These are phyloP conservation scores for Melastoma candidum DNA, from an alignment of 441 rosid genomes.

Conservation along the genomic window DNA sequence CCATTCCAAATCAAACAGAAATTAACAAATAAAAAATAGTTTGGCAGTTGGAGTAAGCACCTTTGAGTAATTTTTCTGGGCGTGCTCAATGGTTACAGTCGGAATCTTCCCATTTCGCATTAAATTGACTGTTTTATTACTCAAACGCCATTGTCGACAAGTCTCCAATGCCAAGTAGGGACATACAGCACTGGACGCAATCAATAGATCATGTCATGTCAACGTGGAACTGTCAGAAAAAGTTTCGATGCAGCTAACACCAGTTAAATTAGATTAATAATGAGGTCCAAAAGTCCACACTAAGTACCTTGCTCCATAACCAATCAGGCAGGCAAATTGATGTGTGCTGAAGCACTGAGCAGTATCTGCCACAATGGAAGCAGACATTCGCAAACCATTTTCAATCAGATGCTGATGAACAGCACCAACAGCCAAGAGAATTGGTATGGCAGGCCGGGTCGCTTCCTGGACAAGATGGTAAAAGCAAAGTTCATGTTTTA, in stretches of 20 bases:
- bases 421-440: slow-evolving; percentile 96
- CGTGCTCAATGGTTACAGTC: slow-evolving; percentile 96
- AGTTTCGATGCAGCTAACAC: not conserved
- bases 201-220: slow-evolving; percentile 3
- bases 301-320: slow-evolving; percentile 92
- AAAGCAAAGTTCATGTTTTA: slow-evolving; percentile 6
- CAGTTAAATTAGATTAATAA: slow-evolving; percentile 1
- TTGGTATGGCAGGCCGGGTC: slow-evolving; percentile 83
- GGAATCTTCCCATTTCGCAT: slow-evolving; percentile 99
- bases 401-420: slow-evolving; percentile 99
- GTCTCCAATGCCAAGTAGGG: slow-evolving; percentile 97
- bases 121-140: slow-evolving; percentile 80
- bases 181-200: slow-evolving; percentile 70
- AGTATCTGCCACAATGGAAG: slow-evolving; percentile 91
- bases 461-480: slow-evolving; percentile 52
- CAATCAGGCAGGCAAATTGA: slow-evolving; percentile 97
- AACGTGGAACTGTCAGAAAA: not conserved
- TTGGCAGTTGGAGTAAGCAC: slow-evolving; percentile 25
- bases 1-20: not conserved
- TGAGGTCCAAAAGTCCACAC: slow-evolving; percentile 11
- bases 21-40: not conserved
- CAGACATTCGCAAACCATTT: slow-evolving; percentile 91
- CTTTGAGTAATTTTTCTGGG: slow-evolving; percentile 87
- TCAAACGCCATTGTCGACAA: slow-evolving; percentile 97
- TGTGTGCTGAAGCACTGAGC: slow-evolving; percentile 99